phyloP scores from a whole-genome alignment of 331 rosid species.

The Rhamnella rubrinervis region DNA sequence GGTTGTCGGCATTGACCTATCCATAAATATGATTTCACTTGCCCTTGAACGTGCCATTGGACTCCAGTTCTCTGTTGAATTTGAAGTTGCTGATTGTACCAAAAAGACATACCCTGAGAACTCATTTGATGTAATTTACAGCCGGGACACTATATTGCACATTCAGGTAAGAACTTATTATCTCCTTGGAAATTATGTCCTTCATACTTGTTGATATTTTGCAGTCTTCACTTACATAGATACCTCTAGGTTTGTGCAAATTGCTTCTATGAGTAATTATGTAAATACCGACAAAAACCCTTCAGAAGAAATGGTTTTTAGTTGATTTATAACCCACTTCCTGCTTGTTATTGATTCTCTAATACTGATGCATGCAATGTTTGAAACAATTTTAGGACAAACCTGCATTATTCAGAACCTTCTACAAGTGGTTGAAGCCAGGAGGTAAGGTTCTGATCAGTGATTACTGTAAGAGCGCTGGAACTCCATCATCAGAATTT shows the following conservation, averaged over 20 bases:
- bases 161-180: constrained; percentile 57
- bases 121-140: constrained; percentile 75
- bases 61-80: constrained; percentile 66
- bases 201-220: neutral
- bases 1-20: constrained; percentile 86
- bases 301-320: too few species aligned
- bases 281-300: too few species aligned
- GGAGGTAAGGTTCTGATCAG: constrained; percentile 87
- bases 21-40: constrained; percentile 85
- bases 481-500: constrained; percentile 59
- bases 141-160: constrained; percentile 84
- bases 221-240: neutral
- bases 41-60: constrained; percentile 90
- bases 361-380: neutral
- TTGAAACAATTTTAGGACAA: constrained; percentile 63
- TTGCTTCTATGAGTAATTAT: neutral
- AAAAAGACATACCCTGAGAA: constrained; percentile 61
- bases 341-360: neutral
- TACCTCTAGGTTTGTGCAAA: neutral
- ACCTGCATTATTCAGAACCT: constrained; percentile 64
- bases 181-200: neutral
- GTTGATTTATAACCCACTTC: too few species aligned
- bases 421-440: constrained; percentile 89
- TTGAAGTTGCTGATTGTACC: constrained; percentile 91
- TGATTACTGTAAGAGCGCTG: constrained; percentile 75